Evolutionary conservation across 495 filamentous ascomycete species (phyloP), one percentile per base, ranked within the genome.

Genomic region (Neurospora sp.): DNA sequence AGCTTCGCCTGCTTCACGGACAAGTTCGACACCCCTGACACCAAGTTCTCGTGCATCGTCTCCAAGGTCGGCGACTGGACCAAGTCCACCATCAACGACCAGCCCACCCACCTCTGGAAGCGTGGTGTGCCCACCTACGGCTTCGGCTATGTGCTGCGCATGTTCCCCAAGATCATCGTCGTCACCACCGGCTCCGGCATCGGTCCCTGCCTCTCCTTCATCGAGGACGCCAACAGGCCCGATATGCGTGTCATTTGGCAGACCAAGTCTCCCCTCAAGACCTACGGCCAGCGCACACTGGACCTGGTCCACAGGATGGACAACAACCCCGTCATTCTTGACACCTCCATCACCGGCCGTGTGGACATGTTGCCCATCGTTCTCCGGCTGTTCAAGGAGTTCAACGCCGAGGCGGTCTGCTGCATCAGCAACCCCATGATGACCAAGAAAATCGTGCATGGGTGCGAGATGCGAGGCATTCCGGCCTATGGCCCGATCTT

Each of bases 401-500:
- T 86, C 72, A 79, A 83, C 0, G 91, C 91, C 0, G 91, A 94
- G 79, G 91, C 91, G 65, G 88, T 93, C 12, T 89, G 91, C 77
- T 84, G 91, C 61, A 90, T 94, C 75, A 89, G 87, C 76, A 94
- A 94, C 81, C 88, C 88, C 65, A 82, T 79, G 69, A 79, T 92
- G 76, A 94, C 92, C 59, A 85, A 73, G 59, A 71, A 71, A 37
- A 40, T 80, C 59, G 79, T 93, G n/a, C 91, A 89, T 83, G 87
- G 84, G 48, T 79, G 93, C 72, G 91, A 94, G 80, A 84, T 82
- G 42, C 83, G 88, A 73, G 90, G 91, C 6, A 81, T 92, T 68
- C 87, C 90, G 42, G 91, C 91, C 16, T 94, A 88, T 84, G 92
- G 91, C 40, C 89, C 92, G 7, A 91, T 94, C 77, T 93, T 91